A percentile compares a stretch with the other conserved stretches of the same genome.
These are phyloP conservation scores for Leptodontidium sp. DNA, from an alignment of 2,329 filamentous ascomycete genomes.

Conservation along the genomic window DNA sequence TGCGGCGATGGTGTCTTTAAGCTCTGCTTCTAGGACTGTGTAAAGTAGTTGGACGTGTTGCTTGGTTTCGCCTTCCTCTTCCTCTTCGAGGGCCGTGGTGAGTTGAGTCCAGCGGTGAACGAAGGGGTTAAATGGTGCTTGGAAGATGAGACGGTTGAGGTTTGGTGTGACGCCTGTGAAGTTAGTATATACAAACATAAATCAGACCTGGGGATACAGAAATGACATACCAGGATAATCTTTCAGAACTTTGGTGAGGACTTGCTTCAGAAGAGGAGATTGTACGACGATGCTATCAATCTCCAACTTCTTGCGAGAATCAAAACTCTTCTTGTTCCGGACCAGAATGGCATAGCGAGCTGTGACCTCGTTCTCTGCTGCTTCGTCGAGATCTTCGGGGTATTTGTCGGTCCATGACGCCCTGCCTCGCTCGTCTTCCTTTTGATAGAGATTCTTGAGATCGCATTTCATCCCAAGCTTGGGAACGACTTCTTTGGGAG, in stretches of 20 bases:
- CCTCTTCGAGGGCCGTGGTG: constrained; percentile 50
- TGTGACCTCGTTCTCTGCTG: constrained; percentile 68
- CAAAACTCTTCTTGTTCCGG: constrained; percentile 63
- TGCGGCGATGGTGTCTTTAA: constrained; percentile 58
- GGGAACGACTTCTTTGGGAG: not conserved
- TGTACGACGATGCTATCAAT: constrained; percentile 71
- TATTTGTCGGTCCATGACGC: constrained; percentile 64
- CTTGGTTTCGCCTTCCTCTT: constrained; percentile 54
- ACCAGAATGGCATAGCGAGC: constrained; percentile 68
- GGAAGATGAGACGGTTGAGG: constrained; percentile 67
- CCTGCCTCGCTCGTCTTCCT: constrained; percentile 58
- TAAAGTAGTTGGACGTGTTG: constrained; percentile 58
- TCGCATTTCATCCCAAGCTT: constrained; percentile 48
- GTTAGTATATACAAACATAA: not conserved
- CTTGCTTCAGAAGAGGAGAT: constrained; percentile 65
- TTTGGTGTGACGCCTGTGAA: constrained; percentile 63
- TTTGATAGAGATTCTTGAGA: constrained; percentile 58
- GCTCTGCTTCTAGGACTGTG: constrained; percentile 58
- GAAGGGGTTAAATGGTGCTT: constrained; percentile 67
- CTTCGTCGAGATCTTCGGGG: constrained; percentile 61
- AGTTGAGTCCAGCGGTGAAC: constrained; percentile 70
- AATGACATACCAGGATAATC: constrained; percentile 35
- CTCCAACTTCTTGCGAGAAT: constrained; percentile 66
- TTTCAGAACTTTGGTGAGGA: constrained; percentile 53
- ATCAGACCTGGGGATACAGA: not conserved